Base-by-base conservation (phyloP, 2,329 filamentous ascomycete genomes). In the Diaporthe batatas region DNA sequence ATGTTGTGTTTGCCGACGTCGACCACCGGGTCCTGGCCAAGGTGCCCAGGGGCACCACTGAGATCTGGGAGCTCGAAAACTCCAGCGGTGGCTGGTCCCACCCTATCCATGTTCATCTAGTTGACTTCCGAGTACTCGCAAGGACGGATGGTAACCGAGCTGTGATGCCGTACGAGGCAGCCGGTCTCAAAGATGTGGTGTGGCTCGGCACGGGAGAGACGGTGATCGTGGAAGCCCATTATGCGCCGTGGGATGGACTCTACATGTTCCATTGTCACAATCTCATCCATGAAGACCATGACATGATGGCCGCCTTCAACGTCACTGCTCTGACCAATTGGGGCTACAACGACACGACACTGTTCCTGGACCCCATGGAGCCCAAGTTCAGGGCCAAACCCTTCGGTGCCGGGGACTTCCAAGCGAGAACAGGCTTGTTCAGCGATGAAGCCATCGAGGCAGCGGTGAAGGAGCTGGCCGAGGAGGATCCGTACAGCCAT, bases 171-270 rank as follows among this genome's bases (percentile, higher is more conserved):
- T 91, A 91, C 75, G 89, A 91, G 79, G 80, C 82, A 2, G 84
- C 83, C 0, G 88, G 86, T 0, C 83, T 89, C 23, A 90, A 91
- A 78, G 89, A 91, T 75, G 86, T 90, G 1, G 87, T 90, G 2
- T 87, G 87, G 83, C 82, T 91, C 1, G 86, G 84, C 12, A 80
- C 79, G 0, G 84, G 84, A 23, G 88, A 91, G 79, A 84, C 80
- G 0, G 85, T 87, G 16, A 81, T 82, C 7, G 86, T 89, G 0
- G 82, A 87, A 53, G 87, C 87, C 1, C 82, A 84, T 76, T 89
- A 86, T 76, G 83, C 84, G 3, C 87, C 87, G 0, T 88, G 85
- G 84, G 84, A 86, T 69, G 89, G 89, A 11, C 80, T 85, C 3
- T 86, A 86, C 79, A 85, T 85, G 84, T 85, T 86, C 79, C 84